Evolutionary conservation across 495 filamentous ascomycete genomes (phyloP).

Genomic region (Diplogelasinospora grovesii): DNA sequence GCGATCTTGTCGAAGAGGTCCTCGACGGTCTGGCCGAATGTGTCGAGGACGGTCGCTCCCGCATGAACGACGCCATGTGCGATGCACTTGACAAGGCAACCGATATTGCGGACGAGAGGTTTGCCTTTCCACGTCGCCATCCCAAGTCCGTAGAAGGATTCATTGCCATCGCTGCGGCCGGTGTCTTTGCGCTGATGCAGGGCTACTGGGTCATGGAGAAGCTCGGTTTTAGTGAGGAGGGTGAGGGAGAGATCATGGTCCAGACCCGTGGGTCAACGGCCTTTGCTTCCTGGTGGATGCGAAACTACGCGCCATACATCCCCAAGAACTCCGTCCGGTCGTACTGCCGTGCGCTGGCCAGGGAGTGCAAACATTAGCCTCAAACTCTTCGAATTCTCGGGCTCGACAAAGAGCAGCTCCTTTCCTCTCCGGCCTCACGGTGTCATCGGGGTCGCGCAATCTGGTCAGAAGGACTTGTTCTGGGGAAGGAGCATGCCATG

Average conservation of each 20-base stretch:
- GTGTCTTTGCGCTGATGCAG: constrained; percentile 13
- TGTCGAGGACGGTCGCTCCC: constrained; percentile 11
- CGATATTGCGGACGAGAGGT: constrained; percentile 13
- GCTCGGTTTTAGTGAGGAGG: constrained; percentile 16
- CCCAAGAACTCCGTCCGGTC: constrained; percentile 5
- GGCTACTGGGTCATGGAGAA: constrained; percentile 19
- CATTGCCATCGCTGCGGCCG: constrained; percentile 16
- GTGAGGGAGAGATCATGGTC: neutral
- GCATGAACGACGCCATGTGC: constrained; percentile 16
- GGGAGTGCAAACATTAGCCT: too few relatives aligned
- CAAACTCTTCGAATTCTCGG: too few relatives aligned
- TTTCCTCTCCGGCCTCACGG: too few relatives aligned
- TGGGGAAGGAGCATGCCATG: too few relatives aligned
- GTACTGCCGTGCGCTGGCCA: constrained; percentile 12
- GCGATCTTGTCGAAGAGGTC: constrained; percentile 13
- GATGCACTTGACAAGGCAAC: constrained; percentile 14
- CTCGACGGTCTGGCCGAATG: constrained; percentile 16
- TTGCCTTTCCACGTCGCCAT: constrained; percentile 13
- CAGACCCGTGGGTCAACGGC: neutral
- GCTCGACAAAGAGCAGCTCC: neutral
- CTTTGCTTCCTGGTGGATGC: constrained; percentile 17
- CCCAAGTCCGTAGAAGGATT: constrained; percentile 16
- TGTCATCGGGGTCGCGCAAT: too few relatives aligned
- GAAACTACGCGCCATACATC: constrained; percentile 14
- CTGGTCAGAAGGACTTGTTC: too few relatives aligned